These are phyloP conservation scores for Yamagishiella unicocca DNA, from an alignment of 139 green algal genomes.

Conservation along the genomic window DNA sequence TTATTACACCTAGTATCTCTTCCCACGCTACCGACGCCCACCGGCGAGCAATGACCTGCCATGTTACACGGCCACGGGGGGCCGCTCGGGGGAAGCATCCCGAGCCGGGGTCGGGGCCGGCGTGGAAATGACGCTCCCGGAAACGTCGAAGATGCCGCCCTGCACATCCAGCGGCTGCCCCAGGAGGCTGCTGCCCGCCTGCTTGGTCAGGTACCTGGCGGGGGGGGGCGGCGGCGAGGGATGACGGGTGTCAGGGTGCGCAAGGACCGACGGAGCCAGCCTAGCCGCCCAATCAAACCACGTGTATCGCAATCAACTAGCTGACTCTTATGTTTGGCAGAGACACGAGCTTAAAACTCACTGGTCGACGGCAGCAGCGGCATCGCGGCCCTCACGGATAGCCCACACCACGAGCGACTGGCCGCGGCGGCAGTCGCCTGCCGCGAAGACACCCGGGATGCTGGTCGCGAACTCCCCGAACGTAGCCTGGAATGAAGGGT, in stretches of 20 bases:
- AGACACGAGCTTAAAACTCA: too few species aligned
- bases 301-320: too few species aligned
- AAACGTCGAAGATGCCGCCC: slow-evolving; percentile 42
- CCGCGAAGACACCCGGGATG: slow-evolving; percentile 94
- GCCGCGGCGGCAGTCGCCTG: slow-evolving; percentile 94
- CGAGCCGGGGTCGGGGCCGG: not conserved
- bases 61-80: slow-evolving; percentile 28
- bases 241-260: too few species aligned
- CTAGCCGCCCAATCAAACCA: too few species aligned
- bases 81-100: slow-evolving; percentile 16
- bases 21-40: too few species aligned
- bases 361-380: slow-evolving; percentile 80
- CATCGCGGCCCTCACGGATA: slow-evolving; percentile 92
- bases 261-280: too few species aligned
- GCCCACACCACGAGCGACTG: slow-evolving; percentile 96
- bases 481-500: too few species aligned
- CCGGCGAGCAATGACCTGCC: too few species aligned
- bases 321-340: too few species aligned
- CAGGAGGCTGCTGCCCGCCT: slow-evolving; percentile 18
- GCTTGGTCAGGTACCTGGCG: slow-evolving; percentile 24
- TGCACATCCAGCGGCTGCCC: slow-evolving; percentile 27
- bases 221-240: not conserved
- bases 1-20: too few species aligned
- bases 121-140: not conserved
- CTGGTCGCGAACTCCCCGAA: slow-evolving; percentile 91